Conservation (phyloP, 306 rosid genomes). For the Quercus aquifolioides region DNA sequence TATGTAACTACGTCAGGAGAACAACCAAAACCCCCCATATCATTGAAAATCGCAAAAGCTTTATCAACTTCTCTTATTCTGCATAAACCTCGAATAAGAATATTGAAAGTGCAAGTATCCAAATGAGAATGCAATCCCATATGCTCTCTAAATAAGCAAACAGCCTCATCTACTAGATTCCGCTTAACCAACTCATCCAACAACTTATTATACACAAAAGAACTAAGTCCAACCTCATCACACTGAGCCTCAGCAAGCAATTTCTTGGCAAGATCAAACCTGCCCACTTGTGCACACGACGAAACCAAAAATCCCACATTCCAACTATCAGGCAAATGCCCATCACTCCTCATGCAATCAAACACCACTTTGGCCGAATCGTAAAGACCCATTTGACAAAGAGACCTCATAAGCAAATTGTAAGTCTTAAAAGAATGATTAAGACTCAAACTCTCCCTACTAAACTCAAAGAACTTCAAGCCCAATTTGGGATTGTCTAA, state of each 20-base stretch:
- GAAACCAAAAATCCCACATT: slow-evolving; percentile 56
- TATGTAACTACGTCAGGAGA: slow-evolving; percentile 63
- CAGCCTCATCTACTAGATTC: slow-evolving; percentile 52
- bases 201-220: slow-evolving; percentile 58
- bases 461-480: slow-evolving; percentile 62
- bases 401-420: slow-evolving; percentile 59
- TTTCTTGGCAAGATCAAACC: slow-evolving; percentile 49
- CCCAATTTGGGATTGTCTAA: slow-evolving; percentile 53
- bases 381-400: slow-evolving; percentile 62
- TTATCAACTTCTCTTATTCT: slow-evolving; percentile 42
- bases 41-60: slow-evolving; percentile 55
- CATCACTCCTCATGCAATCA: slow-evolving; percentile 69
- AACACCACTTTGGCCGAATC: slow-evolving; percentile 58
- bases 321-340: slow-evolving; percentile 53
- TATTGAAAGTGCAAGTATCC: slow-evolving; percentile 66
- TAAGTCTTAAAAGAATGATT: slow-evolving; percentile 53
- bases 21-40: slow-evolving; percentile 63
- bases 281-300: slow-evolving; percentile 52
- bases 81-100: slow-evolving; percentile 70
- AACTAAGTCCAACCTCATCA: slow-evolving; percentile 35
- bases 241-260: slow-evolving; percentile 46
- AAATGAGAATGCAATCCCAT: slow-evolving; percentile 31
- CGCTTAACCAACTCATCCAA: slow-evolving; percentile 51
- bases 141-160: slow-evolving; percentile 60
- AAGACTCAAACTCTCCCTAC: slow-evolving; percentile 45